phyloP scores from a whole-genome alignment of 495 filamentous ascomycete genomes.

The Penicillium longicatenatum region DNA sequence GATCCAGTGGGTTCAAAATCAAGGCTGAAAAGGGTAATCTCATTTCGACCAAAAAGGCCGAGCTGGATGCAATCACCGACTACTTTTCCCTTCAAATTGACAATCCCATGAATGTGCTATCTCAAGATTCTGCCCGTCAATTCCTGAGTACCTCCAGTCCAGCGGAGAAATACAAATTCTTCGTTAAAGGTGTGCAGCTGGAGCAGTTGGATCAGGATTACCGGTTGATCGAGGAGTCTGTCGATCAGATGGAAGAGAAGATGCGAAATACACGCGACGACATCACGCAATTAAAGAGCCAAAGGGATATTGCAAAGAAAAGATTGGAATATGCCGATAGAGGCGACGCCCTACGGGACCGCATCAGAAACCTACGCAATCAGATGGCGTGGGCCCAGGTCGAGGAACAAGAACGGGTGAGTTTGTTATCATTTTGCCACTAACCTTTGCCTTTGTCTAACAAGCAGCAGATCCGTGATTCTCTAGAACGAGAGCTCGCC shows the following conservation, averaged over 20 bases:
- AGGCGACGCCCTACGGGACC: conserved; percentile 56
- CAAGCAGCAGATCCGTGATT: conserved; percentile 35
- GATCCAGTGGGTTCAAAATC: conserved; percentile 81
- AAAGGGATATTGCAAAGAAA: conserved; percentile 47
- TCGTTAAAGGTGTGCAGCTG: conserved; percentile 91
- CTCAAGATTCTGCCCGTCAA: conserved; percentile 91
- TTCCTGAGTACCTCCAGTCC: conserved; percentile 86
- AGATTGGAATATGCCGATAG: conserved; percentile 60
- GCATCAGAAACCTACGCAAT: conserved; percentile 48
- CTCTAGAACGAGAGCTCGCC: conserved; percentile 33
- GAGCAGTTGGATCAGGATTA: conserved; percentile 94
- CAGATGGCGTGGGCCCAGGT: conserved; percentile 79
- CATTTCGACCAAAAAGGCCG: conserved; percentile 78
- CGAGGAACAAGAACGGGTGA: conserved; percentile 53
- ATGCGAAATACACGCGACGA: conserved; percentile 50
- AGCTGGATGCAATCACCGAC: conserved; percentile 93
- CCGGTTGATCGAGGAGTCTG: conserved; percentile 66
- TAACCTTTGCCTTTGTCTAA: conserved; percentile 7
- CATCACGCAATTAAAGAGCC: conserved; percentile 46
- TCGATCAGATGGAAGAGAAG: conserved; percentile 69
- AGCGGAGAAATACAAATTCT: conserved; percentile 91
- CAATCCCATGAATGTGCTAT: conserved; percentile 97
- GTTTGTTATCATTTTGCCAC: conserved; percentile 3
- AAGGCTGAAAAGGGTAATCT: conserved; percentile 71
- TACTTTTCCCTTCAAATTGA: conserved; percentile 93